Base-by-base conservation (phyloP, 2,329 filamentous ascomycete genomes). In the Trichoderma endophyticum region DNA sequence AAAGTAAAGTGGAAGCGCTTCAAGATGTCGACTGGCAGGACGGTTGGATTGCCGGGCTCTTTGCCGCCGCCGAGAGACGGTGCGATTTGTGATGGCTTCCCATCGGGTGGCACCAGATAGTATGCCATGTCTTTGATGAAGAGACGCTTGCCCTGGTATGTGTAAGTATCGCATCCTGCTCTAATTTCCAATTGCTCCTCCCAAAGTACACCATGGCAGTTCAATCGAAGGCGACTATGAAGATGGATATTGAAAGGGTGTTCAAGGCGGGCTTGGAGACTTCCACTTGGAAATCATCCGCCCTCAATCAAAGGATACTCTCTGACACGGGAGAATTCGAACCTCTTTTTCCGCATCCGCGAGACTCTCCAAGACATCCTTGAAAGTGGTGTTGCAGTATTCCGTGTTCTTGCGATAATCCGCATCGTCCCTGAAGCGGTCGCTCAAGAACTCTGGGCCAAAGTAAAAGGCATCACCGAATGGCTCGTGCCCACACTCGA, bases 51-150 rank as follows among this genome's bases (percentile, higher is more conserved):
- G 71, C 86, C 86, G 3, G 87, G 84, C 82, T 95, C 91, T 3
- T 82, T 73, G 68, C 77, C 89, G 75, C 89, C 89, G 72, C 92
- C 88, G 65, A 98, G 86, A n/a, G 94, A 97, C 3, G 93, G 92
- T 11, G 93, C 94, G 73, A 96, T 89, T 63, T 85, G 86, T 65
- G 93, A 88, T 15, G 88, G 85, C 77, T 92, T 88, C 61, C 87
- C 86, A 74, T 92, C 85, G 4, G 93, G 93, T 6, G 94, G 92
- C 75, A 97, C 86, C 75, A 98, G 86, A 82, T 98, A 98, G 83
- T 98, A 92, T 71, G 93, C 91, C 84, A 98, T 99, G 82, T 98
- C 96, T 83, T 99, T 99, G 88, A 99, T 96, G 84, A 98, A 98
- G 77, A 97, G 85, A 77, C 95, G 93, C 85, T 97, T 97, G 78